Conservation (phyloP, 495 filamentous ascomycete genomes). For the Hyaloscypha finlandica region DNA sequence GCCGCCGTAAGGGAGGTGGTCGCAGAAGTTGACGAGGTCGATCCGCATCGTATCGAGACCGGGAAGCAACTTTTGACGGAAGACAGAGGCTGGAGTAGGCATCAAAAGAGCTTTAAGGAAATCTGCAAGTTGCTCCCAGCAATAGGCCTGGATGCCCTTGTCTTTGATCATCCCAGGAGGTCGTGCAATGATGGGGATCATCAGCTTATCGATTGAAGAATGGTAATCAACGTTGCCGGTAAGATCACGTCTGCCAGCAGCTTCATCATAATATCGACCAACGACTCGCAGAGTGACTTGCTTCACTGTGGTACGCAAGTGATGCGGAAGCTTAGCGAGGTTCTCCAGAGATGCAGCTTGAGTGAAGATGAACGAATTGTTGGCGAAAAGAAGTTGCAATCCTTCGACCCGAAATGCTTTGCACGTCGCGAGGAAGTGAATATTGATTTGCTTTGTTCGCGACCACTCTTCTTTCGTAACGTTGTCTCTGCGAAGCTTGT, state of each 20-base stretch:
- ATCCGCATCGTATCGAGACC: conserved; percentile 42
- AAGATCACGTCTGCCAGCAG: conserved; percentile 35
- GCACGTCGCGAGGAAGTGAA: conserved; percentile 40
- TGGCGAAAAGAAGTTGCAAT: conserved; percentile 41
- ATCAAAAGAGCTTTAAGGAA: conserved; percentile 43
- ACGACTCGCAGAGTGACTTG: conserved; percentile 47
- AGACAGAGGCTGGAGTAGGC: conserved; percentile 11
- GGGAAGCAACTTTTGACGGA: conserved; percentile 43
- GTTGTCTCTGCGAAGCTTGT: conserved; percentile 35
- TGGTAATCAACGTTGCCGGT: conserved; percentile 34
- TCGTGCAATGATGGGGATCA: conserved; percentile 36
- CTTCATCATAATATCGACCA: conserved; percentile 49
- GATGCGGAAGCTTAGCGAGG: conserved; percentile 38
- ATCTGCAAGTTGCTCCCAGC: conserved; percentile 48
- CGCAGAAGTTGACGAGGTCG: conserved; percentile 49
- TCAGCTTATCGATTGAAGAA: conserved; percentile 33
- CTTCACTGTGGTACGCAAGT: conserved; percentile 39
- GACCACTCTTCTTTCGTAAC: conserved; percentile 38
- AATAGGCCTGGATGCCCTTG: conserved; percentile 48
- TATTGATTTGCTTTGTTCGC: conserved; percentile 33
- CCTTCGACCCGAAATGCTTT: conserved; percentile 45
- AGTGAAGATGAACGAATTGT: conserved; percentile 51
- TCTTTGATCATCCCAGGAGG: conserved; percentile 38
- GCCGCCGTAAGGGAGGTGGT: conserved; percentile 38
- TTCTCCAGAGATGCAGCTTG: conserved; percentile 42